phyloP scores from a whole-genome alignment of 768 basidiomycete genomes.

The Fomitopsis serialis region DNA sequence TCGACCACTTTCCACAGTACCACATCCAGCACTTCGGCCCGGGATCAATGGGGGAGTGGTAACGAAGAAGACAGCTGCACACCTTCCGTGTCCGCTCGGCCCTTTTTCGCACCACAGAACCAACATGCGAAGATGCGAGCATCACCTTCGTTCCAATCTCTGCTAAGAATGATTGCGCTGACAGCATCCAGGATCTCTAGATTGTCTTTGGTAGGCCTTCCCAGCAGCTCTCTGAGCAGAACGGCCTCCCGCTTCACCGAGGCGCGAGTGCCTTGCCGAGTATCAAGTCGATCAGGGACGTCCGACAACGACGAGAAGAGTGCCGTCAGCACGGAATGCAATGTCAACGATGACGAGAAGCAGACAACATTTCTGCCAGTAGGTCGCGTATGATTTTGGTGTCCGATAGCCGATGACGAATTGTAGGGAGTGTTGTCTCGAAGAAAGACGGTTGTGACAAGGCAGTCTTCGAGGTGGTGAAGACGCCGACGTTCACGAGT shows the following conservation, averaged over 20 bases:
- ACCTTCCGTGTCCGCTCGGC: slow-evolving; percentile 27
- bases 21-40: slow-evolving; percentile 35
- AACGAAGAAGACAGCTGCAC: slow-evolving; percentile 5
- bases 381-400: slow-evolving; percentile 35
- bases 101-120: slow-evolving; percentile 44
- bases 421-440: slow-evolving; percentile 38
- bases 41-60: background rate
- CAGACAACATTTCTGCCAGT: slow-evolving; percentile 47
- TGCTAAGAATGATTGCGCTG: slow-evolving; percentile 44
- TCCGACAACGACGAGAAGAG: slow-evolving; percentile 45
- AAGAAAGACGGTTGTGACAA: slow-evolving; percentile 76
- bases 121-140: slow-evolving; percentile 68
- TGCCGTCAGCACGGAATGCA: slow-evolving; percentile 56
- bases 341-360: slow-evolving; percentile 44
- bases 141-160: slow-evolving; percentile 54
- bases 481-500: slow-evolving; percentile 62
- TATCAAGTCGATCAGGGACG: slow-evolving; percentile 26
- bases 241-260: slow-evolving; percentile 48
- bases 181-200: slow-evolving; percentile 48
- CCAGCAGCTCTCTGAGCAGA: slow-evolving; percentile 51
- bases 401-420: slow-evolving; percentile 37
- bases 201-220: slow-evolving; percentile 36
- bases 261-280: slow-evolving; percentile 30
- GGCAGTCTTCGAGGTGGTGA: slow-evolving; percentile 43
- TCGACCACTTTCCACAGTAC: slow-evolving; percentile 48